phyloP scores from a whole-genome alignment of 768 basidiomycete species.

The Exsudoporus frostii region DNA sequence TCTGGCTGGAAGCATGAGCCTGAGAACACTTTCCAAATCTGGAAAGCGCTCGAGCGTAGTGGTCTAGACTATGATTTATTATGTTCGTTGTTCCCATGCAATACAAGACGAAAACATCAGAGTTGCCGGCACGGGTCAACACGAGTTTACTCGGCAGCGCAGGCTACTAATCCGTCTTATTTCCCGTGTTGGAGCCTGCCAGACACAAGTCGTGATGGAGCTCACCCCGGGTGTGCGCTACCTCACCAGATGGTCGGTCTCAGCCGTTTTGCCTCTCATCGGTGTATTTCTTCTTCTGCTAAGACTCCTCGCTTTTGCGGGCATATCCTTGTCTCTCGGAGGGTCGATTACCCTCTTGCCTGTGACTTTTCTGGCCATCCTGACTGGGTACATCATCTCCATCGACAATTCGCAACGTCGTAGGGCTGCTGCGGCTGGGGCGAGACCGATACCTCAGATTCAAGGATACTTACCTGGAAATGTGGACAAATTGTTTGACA shows the following conservation, averaged over 20 bases:
- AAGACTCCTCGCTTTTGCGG: slow-evolving; percentile 7
- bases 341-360: slow-evolving; percentile 5
- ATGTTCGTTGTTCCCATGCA: too few species aligned
- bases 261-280: slow-evolving; percentile 11
- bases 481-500: slow-evolving; percentile 29
- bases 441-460: slow-evolving; percentile 30
- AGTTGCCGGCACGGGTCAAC: too few species aligned
- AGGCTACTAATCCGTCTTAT: background rate
- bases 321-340: slow-evolving; percentile 9
- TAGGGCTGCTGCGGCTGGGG: slow-evolving; percentile 23
- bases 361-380: background rate
- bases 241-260: slow-evolving; percentile 12
- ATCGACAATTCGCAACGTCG: slow-evolving; percentile 8
- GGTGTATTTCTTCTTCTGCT: slow-evolving; percentile 12
- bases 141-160: too few species aligned
- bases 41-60: too few species aligned
- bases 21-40: too few species aligned
- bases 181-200: background rate
- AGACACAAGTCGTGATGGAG: slow-evolving; percentile 4
- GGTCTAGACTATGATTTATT: too few species aligned
- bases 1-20: too few species aligned
- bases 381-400: background rate
- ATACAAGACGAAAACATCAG: too few species aligned
- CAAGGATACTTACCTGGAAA: slow-evolving; percentile 35
- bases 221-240: slow-evolving; percentile 25